phyloP scores from a whole-genome alignment of 2,329 filamentous ascomycete species.

The Aspergillus tamarii region DNA sequence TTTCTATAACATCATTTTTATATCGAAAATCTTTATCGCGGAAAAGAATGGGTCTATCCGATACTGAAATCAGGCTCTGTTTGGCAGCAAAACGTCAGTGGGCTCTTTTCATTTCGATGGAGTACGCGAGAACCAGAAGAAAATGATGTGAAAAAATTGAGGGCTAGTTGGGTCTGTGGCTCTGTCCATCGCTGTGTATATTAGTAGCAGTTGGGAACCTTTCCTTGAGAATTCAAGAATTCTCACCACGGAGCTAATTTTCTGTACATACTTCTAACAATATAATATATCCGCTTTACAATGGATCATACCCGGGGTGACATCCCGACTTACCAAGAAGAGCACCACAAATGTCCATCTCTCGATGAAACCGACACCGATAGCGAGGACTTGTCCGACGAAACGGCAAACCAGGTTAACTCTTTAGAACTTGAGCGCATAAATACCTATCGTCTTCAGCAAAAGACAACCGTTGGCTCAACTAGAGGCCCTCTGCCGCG shows the following conservation, averaged over 20 bases:
- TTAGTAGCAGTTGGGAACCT: background rate
- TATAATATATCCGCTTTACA: background rate
- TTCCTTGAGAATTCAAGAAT: background rate
- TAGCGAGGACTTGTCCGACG: conserved; percentile 16
- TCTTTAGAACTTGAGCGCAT: conserved; percentile 26
- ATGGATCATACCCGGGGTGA: conserved; percentile 11
- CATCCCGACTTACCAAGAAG: conserved; percentile 6
- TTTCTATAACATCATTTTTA: conserved; percentile 6
- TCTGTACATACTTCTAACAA: no score
- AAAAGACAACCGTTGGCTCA: conserved; percentile 26
- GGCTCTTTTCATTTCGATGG: background rate
- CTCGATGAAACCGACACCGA: conserved; percentile 10
- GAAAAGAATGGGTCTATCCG: conserved; percentile 22
- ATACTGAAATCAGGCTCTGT: conserved; percentile 5
- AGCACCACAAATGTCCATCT: conserved; percentile 2
- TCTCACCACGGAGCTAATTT: background rate
- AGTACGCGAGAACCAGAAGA: background rate
- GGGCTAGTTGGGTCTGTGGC: background rate
- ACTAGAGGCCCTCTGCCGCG: conserved; percentile 22
- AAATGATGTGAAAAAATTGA: conserved; percentile 8
- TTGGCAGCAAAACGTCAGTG: conserved; percentile 6
- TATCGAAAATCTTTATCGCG: conserved; percentile 14
- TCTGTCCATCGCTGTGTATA: background rate
- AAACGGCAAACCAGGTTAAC: conserved; percentile 19
- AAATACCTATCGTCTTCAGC: conserved; percentile 26